Base-by-base conservation (phyloP, 176 grass and related monocot species). In the Tillandsia fasciculata region DNA sequence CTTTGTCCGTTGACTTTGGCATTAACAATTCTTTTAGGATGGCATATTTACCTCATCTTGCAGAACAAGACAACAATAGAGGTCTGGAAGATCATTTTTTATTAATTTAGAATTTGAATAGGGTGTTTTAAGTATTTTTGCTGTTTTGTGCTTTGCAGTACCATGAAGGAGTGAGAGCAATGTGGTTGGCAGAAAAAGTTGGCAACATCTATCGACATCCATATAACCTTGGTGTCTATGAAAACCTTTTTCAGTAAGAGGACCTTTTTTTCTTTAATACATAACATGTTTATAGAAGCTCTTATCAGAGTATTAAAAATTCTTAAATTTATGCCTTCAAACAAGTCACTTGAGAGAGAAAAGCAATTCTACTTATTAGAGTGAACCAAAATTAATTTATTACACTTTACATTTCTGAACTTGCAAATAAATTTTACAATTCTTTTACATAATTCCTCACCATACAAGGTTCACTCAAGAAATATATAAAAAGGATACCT, bases 51-150 rank as follows among this genome's bases (percentile, higher is more conserved):
- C 72, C 94, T 97, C 56, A 86, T 97, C 66, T 80, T 92, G n/a
- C 94, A 87, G 73, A 97, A 97, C 72, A 97, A 97, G 83, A 97
- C 94, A 64, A 97, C 93, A 71, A 93, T 97, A 0, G 94, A 97
- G 89, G 94, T 97, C 79, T 73, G 79, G 4, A 51, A 77, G 79
- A 79, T 56, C 22, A 64, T 52, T 76, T n/a, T 49, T 65, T n/a
- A 70, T 15, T 74, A 53, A 5, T 56, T 54, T 77, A 11, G 63
- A 12, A 64, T 64, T 70, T 58, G 24, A 49, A 24, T 22, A 26
- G 29, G 29, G 29, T 5, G 1, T 2, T 14, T 27, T 48, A 64
- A 47, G 12, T 66, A 18, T 8, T 65, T 83, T 13, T 70, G 20
- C 2, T 4, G 29, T 33, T 74, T 84, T 48, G 28, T 74, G 20